Percentiles rank a stretch among this genome's conserved stretches.
Conservation (phyloP, 306 rosid genomes). For the Glycine soja region DNA sequence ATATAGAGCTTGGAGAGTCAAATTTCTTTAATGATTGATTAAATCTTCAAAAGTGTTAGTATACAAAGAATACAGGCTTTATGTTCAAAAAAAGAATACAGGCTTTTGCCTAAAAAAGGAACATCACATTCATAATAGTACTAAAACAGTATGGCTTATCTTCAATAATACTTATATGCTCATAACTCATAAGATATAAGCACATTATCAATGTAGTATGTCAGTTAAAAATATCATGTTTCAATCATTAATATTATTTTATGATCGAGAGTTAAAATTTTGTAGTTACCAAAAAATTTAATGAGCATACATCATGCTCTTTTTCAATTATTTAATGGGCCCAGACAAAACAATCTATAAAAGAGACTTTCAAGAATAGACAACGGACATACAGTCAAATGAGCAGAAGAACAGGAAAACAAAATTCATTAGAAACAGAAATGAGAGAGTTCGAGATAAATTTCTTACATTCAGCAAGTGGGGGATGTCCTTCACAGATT, state of each 20-base stretch:
- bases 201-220: conserved; percentile 13
- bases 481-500: conserved; percentile 89
- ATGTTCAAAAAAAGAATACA: not conserved
- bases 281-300: conserved; percentile 8
- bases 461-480: conserved; percentile 79
- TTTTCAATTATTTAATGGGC: conserved; percentile 19
- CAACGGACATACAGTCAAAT: conserved; percentile 7
- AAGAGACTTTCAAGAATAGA: conserved; percentile 39
- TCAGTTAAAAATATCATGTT: conserved; percentile 23
- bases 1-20: conserved; percentile 88
- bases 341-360: conserved; percentile 36
- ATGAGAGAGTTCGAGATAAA: conserved; percentile 1
- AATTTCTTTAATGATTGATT: conserved; percentile 68
- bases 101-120: conserved; percentile 34
- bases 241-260: conserved; percentile 34
- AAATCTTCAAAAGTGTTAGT: conserved; percentile 42
- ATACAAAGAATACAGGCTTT: conserved; percentile 28
- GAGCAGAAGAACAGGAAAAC: conserved; percentile 32
- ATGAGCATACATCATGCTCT: conserved; percentile 29
- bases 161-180: conserved; percentile 20
- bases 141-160: conserved; percentile 38
- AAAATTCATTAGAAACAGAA: not conserved
- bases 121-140: conserved; percentile 37
- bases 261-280: conserved; percentile 13
- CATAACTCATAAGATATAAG: not conserved